Percentiles rank a stretch among this genome's conserved stretches.
Conservation (phyloP, 257 asterid species). For the Lavandula angustifolia region DNA sequence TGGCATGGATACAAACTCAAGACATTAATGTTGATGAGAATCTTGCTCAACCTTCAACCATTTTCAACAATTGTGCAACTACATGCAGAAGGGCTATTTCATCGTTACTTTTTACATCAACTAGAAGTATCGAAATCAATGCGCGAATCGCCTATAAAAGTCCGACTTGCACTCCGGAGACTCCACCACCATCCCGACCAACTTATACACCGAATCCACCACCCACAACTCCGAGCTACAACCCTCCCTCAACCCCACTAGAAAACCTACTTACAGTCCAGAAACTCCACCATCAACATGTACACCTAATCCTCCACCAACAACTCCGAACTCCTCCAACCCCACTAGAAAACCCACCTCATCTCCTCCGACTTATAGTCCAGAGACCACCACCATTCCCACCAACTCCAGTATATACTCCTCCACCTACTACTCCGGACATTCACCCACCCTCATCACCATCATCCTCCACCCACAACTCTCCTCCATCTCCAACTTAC, state of each 20-base stretch:
- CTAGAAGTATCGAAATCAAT: background rate
- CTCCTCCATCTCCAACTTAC: background rate
- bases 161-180: no score
- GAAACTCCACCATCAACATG: background rate
- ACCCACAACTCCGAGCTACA: slow-evolving; percentile 6
- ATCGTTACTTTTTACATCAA: no score
- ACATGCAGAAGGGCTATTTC: slow-evolving; percentile 25
- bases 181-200: no score
- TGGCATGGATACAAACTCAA: background rate
- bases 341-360: no score
- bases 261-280: no score
- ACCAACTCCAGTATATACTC: background rate
- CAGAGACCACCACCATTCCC: background rate
- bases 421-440: background rate
- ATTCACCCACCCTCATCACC: background rate
- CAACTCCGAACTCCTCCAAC: background rate
- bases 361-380: no score
- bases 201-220: background rate
- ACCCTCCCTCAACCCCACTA: background rate
- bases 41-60: slow-evolving; percentile 13
- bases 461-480: no score
- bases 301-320: no score
- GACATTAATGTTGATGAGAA: slow-evolving; percentile 15
- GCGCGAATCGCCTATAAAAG: background rate
- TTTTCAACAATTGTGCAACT: slow-evolving; percentile 20